These are phyloP conservation scores for Sungouiozyma ichnusensis DNA, from an alignment of 805 yeast genomes.

Conservation along the genomic window DNA sequence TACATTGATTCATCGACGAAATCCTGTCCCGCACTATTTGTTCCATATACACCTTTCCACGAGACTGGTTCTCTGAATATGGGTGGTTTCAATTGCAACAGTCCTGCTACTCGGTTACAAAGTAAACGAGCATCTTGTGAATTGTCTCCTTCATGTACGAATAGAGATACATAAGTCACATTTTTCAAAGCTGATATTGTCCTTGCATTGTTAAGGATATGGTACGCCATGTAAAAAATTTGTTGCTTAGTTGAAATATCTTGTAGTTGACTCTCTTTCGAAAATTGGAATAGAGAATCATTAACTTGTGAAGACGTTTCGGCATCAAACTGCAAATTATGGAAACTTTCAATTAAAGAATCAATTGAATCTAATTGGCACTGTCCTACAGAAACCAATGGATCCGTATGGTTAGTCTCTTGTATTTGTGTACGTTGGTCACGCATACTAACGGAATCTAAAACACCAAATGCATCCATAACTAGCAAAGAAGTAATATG, in stretches of 20 bases:
- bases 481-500: conserved; percentile 40
- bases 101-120: conserved; percentile 12
- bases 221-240: conserved; percentile 22
- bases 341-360: conserved; percentile 15
- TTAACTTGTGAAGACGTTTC: conserved; percentile 10
- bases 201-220: conserved; percentile 15
- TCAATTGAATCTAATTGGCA: conserved; percentile 17
- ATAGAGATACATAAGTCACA: conserved; percentile 39
- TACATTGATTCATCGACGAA: neutral
- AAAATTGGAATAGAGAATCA: conserved; percentile 16
- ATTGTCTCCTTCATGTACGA: conserved; percentile 88
- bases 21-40: conserved; percentile 20
- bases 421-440: neutral
- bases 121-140: conserved; percentile 47
- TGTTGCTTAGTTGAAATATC: conserved; percentile 22
- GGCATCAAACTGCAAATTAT: conserved; percentile 15
- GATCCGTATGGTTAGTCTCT: conserved; percentile 1
- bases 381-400: conserved; percentile 16
- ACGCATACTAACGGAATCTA: conserved; percentile 13
- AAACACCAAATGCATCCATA: conserved; percentile 62
- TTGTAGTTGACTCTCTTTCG: conserved; percentile 16
- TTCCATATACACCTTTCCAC: conserved; percentile 83
- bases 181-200: conserved; percentile 7
- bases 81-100: conserved; percentile 10
- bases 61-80: conserved; percentile 53